Evolutionary conservation across 257 asterid genomes (phyloP).

Genomic region (Solanum pinnatisectum): DNA sequence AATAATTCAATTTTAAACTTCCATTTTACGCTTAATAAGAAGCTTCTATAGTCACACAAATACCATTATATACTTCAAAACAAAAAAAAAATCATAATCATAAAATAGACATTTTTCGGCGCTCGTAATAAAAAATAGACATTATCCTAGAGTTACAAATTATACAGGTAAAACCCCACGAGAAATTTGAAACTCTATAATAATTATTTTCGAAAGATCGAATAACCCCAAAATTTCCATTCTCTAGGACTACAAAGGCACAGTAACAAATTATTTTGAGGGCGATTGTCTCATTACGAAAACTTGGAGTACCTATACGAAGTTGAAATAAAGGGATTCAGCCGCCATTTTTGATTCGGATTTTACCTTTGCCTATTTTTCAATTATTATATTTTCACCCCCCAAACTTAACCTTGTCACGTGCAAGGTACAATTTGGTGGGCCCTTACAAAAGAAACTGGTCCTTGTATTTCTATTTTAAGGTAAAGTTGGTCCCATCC

Average conservation of each 20-base stretch:
- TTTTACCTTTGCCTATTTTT: background rate
- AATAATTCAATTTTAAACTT: background rate
- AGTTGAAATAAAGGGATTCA: background rate
- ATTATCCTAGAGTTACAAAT: background rate
- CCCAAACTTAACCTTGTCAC: background rate
- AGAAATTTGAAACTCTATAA: background rate
- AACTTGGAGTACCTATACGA: background rate
- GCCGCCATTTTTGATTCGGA: background rate
- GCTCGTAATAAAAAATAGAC: background rate
- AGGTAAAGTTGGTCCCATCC: background rate
- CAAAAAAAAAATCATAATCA: background rate
- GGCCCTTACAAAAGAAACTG: background rate
- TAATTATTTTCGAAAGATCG: background rate
- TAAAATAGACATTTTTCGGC: background rate
- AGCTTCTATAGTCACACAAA: background rate
- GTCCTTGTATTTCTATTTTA: background rate
- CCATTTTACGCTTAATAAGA: background rate
- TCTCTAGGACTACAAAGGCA: background rate
- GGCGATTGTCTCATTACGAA: background rate
- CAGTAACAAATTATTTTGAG: background rate
- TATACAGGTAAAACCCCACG: background rate
- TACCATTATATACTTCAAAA: background rate
- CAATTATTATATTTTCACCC: background rate
- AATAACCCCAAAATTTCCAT: background rate
- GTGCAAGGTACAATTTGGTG: background rate